Evolutionary conservation across 108 stramenopile species (phyloP), one percentile per base, ranked within the genome.

Genomic region (Fragilaria crotonensis): DNA sequence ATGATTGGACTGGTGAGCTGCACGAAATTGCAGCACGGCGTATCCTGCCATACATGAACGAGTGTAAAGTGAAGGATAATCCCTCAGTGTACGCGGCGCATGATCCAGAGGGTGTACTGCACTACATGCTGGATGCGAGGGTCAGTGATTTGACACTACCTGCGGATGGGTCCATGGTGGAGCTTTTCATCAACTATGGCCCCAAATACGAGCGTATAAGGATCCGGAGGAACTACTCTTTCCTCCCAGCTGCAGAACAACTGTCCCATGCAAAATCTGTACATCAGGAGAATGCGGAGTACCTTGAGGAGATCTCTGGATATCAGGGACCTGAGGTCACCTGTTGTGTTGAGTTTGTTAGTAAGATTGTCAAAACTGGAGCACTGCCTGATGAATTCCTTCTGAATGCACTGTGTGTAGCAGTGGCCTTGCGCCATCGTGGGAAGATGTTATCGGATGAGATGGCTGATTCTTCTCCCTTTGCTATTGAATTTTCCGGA

Each of bases 31-130:
- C 87, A 0, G 52, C 47, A 22, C 30, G 56, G 33, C 62, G 78
- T 54, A 68, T 78, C 33, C 59, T 73, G 22, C 46, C 77, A 9
- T 88, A 82, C 50, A 73, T 84, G 14, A 84, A 88, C 46, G 83
- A 84, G 60, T 56, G 54, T 7, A 19, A 27, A 17, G 1, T n/a
- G 14, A 53, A 51, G 3, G 23, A 60, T 26, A 30, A 62, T 11
- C 52, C 69, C 0, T 50, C 49, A 21, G 59, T 77, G 2, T 4
- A 26, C 7, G 69, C 70, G 14, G 45, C 23, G 20, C 48, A 63
- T 25, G 68, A 69, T 33, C 49, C 55, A 11, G 59, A 69, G 26
- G 68, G 68, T 23, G 30, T 51, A 30, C 27, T 69, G 23, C 68
- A 69, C 30, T 69, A 69, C 28, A 21, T 59, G 0, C 44, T 69